Base-by-base conservation (phyloP, 306 rosid genomes). In the Canavalia gladiata region DNA sequence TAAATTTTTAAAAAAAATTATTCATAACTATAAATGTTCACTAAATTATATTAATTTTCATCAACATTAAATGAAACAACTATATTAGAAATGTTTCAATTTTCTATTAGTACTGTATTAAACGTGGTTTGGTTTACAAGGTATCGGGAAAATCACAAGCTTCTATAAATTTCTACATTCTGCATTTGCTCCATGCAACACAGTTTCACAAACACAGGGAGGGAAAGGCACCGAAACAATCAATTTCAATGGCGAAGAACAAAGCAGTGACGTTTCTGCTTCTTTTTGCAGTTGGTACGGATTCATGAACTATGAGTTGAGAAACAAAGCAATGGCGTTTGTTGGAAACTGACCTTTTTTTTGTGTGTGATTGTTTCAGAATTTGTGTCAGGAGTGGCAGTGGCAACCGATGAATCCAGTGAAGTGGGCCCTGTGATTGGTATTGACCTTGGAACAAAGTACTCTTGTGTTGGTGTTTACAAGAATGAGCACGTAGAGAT, bases 351-450 rank as follows among this genome's bases (percentile, higher is more conserved):
- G 57, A 66, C 1, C 0, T 37, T 13, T 42, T 18, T 11, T 42
- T n/a, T 37, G 31, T 25, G 18, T 30, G 57, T 52, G 34, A 18
- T 58, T 71, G 0, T 42, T 30, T 11, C 68, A 87, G 88, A 66
- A 62, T 77, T 80, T 37, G 10, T 85, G 68, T 10, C 58, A 0
- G 78, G 78, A 41, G 7, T 56, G 8, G 67, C 11, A 0, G 56
- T 57, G n/a, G 78, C 28, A 11, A 30, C 8, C 10, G 68, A 41
- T 56, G 78, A 74, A 59, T 78, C 90, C 33, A 37, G 72, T 0
- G 75, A 77, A 37, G 41, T 75, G 0, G 94, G 83, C 37, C 88
- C 91, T 0, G 89, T 88, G 57, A 86, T 90, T 10, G 90, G 94
- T 39, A 88, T 46, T 18, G 25, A 18, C 25, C 25, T 18, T 18